These are phyloP conservation scores for Botryotinia calthae DNA, from an alignment of 2,329 filamentous ascomycete genomes.

Conservation along the genomic window DNA sequence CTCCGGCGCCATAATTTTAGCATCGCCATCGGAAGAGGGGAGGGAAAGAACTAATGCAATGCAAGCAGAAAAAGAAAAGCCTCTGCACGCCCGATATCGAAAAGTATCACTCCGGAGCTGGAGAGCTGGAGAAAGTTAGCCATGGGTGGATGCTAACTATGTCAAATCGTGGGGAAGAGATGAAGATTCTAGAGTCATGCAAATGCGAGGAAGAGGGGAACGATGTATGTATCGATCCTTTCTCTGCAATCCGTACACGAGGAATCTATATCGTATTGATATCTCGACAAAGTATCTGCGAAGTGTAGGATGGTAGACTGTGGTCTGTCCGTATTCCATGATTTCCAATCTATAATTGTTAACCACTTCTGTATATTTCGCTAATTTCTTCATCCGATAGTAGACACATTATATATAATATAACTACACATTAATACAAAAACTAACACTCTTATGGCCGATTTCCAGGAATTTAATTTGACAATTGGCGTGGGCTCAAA, in stretches of 20 bases:
- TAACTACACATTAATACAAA: not conserved
- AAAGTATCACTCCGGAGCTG: not conserved
- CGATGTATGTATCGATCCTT: not conserved
- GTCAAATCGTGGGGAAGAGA: constrained; percentile 2
- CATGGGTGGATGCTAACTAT: not conserved
- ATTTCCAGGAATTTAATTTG: not conserved
- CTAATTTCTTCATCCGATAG: not conserved
- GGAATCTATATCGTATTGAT: not conserved
- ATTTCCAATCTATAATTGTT: not conserved
- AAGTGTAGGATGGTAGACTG: no score
- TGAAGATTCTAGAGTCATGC: not conserved
- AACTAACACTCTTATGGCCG: no score
- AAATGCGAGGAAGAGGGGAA: not conserved
- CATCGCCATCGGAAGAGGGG: not conserved
- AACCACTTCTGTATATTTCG: not conserved
- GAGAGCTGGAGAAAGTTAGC: not conserved
- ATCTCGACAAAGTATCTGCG: not conserved
- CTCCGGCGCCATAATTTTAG: not conserved
- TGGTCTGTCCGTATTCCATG: no score
- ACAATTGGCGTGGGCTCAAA: not conserved
- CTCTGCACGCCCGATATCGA: not conserved
- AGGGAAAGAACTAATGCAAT: not conserved
- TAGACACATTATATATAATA: no score
- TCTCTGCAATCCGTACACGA: not conserved
- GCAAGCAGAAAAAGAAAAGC: not conserved